These are phyloP conservation scores for Xylariaceae sp. DNA, from an alignment of 2,329 filamentous ascomycete species.

Conservation along the genomic window DNA sequence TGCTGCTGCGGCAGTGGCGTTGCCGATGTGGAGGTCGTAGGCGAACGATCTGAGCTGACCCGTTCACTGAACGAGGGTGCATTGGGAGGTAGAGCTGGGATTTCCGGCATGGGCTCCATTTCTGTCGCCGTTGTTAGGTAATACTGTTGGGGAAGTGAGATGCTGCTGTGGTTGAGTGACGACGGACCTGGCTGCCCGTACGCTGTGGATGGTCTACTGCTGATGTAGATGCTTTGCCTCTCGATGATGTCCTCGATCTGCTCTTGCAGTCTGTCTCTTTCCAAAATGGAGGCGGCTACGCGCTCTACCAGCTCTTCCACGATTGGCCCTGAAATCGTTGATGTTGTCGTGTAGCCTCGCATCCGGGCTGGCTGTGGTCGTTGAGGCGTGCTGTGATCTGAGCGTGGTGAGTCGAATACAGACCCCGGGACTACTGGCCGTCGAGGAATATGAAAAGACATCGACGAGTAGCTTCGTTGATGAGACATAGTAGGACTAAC, in stretches of 20 bases:
- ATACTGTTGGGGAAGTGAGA: slow-evolving; percentile 1
- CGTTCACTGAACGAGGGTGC: slow-evolving; percentile 57
- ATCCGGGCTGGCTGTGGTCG: slow-evolving; percentile 45
- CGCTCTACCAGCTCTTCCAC: slow-evolving; percentile 51
- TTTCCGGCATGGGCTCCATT: slow-evolving; percentile 50
- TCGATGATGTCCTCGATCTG: slow-evolving; percentile 59
- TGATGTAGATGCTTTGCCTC: slow-evolving; percentile 54
- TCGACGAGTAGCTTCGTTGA: slow-evolving; percentile 46
- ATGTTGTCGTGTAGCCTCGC: slow-evolving; percentile 41
- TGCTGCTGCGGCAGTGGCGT: slow-evolving; percentile 8
- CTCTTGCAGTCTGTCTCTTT: slow-evolving; percentile 55
- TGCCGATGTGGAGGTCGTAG: slow-evolving; percentile 32
- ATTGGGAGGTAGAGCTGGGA: slow-evolving; percentile 54
- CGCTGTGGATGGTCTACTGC: slow-evolving; percentile 50
- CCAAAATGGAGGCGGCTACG: slow-evolving; percentile 54
- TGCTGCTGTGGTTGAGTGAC: background rate
- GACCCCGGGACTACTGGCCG: slow-evolving; percentile 37
- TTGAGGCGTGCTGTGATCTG: slow-evolving; percentile 33
- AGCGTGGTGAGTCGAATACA: slow-evolving; percentile 29
- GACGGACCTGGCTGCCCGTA: slow-evolving; percentile 37
- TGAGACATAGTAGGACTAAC: slow-evolving; percentile 35
- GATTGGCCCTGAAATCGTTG: slow-evolving; percentile 28
- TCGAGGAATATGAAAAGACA: slow-evolving; percentile 55
- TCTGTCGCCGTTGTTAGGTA: slow-evolving; percentile 29
- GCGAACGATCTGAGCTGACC: slow-evolving; percentile 43